Conservation (phyloP, 2,329 filamentous ascomycete genomes). For the Ophiostoma sp. region DNA sequence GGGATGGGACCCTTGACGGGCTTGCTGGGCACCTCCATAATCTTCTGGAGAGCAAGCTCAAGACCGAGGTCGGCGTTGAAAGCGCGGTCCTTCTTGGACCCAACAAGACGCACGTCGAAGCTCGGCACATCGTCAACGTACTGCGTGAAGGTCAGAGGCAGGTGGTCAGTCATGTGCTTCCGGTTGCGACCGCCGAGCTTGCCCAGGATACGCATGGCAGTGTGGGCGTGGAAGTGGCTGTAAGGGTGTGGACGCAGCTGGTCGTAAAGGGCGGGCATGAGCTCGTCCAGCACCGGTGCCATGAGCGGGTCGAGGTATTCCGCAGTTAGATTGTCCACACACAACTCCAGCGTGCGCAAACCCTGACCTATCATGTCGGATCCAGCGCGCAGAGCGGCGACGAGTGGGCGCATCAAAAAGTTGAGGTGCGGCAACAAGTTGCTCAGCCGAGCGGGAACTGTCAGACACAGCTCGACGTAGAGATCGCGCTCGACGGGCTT, state of each 20-base stretch:
- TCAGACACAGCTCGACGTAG: constrained; percentile 95
- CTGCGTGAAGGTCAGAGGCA: constrained; percentile 77
- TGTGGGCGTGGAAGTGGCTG: constrained; percentile 96
- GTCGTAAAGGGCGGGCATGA: constrained; percentile 97
- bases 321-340: constrained; percentile 95
- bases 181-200: constrained; percentile 94
- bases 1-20: constrained; percentile 45
- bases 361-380: constrained; percentile 95
- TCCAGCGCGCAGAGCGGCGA: constrained; percentile 89
- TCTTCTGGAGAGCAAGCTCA: constrained; percentile 82
- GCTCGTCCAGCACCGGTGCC: constrained; percentile 96
- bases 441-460: constrained; percentile 89
- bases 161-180: constrained; percentile 89
- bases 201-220: constrained; percentile 93
- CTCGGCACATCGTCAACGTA: constrained; percentile 87
- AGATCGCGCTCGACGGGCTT: constrained; percentile 90
- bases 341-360: constrained; percentile 87
- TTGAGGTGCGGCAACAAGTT: constrained; percentile 93
- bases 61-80: constrained; percentile 86
- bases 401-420: constrained; percentile 94
- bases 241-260: constrained; percentile 92
- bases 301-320: constrained; percentile 99
- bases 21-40: constrained; percentile 74
- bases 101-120: constrained; percentile 85
- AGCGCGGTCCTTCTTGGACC: constrained; percentile 82